Evolutionary conservation across 352 stramenopile genomes (phyloP).

Genomic region (Phytophthora constricta): DNA sequence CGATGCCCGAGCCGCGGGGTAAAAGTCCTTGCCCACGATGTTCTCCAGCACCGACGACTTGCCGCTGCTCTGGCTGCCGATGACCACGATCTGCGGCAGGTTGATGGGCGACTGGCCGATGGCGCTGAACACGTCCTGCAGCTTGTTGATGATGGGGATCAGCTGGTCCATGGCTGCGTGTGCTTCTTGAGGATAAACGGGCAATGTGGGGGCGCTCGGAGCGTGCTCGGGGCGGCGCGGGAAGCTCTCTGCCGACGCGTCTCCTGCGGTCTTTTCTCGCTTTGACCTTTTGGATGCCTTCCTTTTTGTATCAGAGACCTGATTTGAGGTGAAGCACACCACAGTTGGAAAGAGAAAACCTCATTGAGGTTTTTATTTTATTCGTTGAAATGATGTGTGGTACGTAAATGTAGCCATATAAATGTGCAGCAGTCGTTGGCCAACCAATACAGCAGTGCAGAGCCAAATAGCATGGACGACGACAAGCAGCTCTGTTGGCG

Average conservation of each 20-base stretch:
- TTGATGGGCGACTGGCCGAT: constrained; percentile 96
- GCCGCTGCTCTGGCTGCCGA: constrained; percentile 96
- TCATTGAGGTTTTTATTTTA: neutral
- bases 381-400: neutral
- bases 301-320: neutral
- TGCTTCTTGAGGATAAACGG: neutral
- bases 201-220: neutral
- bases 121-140: constrained; percentile 98
- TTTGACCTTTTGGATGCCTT: neutral
- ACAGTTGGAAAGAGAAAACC: neutral
- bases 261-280: no score
- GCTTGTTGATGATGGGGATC: constrained; percentile 99
- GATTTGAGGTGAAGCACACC: neutral
- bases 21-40: constrained; percentile 96
- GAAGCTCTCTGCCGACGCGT: no score
- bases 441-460: neutral
- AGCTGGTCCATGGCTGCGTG: constrained; percentile 95
- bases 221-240: no score
- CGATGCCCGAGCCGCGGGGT: constrained; percentile 97
- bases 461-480: no score
- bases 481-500: constrained; percentile 37
- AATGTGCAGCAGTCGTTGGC: neutral
- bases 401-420: neutral
- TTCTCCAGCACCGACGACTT: constrained; percentile 97
- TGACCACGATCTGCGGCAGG: constrained; percentile 98